Base-by-base conservation (phyloP, 192 early-diverging fungal species). In the Neocallimastix lanati region DNA sequence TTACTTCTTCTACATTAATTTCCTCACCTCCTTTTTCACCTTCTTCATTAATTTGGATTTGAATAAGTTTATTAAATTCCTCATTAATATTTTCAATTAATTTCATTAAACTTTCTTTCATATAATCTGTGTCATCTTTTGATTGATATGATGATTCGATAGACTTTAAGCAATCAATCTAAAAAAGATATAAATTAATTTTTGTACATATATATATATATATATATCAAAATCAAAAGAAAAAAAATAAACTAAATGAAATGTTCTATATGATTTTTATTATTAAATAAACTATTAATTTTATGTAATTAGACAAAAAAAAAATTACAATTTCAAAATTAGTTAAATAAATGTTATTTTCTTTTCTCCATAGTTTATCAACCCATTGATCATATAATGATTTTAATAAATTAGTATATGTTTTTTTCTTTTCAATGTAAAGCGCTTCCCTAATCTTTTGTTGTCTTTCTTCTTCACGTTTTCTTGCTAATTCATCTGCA, bases 401-500 rank as follows among this genome's bases (percentile, higher is more conserved):
- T 11, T 82, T 78, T 33, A 86, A 80, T 29, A 88, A 81, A 79
- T 88, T 84, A 14, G 35, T 76, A 40, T 86, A 86, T 18, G 81
- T 78, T 29, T 37, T 29, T 3, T 80, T 77, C 76, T 82, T 81
- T 80, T 88, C 86, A 28, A 82, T 83, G 30, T 79, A 79, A 38
- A 85, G 81, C 28, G 83, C 84, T 13, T 77, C 78, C 35, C 78
- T 81, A 18, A 86, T 79, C 67, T 79, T 78, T 50, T 78, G 77
- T 28, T 67, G 35, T 4, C 86, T 80, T 27, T 85, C 86, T 36
- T 84, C 82, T 21, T 87, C 88, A 29, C 83, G 82, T 58, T 84
- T 83, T 29, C 82, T 78, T 28, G 82, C 84, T 76, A 84, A 28
- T 37, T 85, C 83, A 58, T 86, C 85, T 4, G 88, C 86, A 16